phyloP scores from a whole-genome alignment of 345 rosid species.

The Kandelia obovata region DNA sequence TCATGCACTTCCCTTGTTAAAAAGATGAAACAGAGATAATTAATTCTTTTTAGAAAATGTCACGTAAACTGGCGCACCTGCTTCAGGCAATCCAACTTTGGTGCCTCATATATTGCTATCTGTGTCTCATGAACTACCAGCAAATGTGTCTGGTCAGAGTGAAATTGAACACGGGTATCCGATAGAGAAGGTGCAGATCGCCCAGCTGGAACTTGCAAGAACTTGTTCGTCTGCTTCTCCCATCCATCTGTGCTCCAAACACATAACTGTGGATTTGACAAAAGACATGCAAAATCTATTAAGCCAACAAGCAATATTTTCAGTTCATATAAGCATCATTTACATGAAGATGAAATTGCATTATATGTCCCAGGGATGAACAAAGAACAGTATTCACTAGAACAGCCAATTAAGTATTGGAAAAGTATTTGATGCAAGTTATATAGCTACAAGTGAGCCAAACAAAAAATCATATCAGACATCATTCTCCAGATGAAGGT shows the following conservation, averaged over 20 bases:
- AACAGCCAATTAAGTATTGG: background rate
- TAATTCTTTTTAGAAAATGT: background rate
- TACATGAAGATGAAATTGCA: background rate
- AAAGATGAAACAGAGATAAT: too few relatives aligned
- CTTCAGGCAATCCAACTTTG: constrained; percentile 59
- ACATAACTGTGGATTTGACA: constrained; percentile 41
- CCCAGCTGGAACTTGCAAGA: constrained; percentile 38
- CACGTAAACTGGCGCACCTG: constrained; percentile 39
- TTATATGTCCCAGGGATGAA: background rate
- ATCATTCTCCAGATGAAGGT: background rate
- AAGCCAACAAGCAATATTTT: background rate
- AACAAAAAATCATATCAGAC: background rate
- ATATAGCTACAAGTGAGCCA: background rate
- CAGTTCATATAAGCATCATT: background rate
- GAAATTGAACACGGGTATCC: constrained; percentile 49
- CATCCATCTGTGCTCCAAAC: constrained; percentile 78
- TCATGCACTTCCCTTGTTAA: too few relatives aligned
- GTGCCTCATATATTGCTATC: constrained; percentile 68
- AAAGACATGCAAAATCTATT: background rate
- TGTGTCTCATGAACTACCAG: constrained; percentile 78
- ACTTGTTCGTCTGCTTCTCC: constrained; percentile 51
- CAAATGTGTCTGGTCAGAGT: constrained; percentile 49
- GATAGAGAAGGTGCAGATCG: constrained; percentile 30
- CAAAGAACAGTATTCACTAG: background rate
- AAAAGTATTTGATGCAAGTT: background rate